Evolutionary conservation across 2,329 filamentous ascomycete species (phyloP), one percentile per base, ranked within the genome.

Genomic region (Lecanicillium sp.): DNA sequence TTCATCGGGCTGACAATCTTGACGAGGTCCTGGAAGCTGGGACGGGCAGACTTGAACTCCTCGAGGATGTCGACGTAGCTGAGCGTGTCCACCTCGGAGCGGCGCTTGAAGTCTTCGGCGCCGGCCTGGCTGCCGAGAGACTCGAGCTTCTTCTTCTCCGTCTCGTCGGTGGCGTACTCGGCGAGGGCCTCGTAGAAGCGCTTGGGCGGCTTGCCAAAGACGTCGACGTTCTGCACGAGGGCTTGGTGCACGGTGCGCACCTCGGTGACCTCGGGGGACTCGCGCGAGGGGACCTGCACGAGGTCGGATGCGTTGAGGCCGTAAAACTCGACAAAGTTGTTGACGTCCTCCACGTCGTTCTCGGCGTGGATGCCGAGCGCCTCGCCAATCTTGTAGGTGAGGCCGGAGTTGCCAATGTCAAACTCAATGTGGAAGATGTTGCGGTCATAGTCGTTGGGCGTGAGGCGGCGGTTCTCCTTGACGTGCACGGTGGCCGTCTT

Each of bases 371-470:
- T 89, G 48, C 92, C 92, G 14, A 98, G 81, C 33, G 92, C 92
- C 68, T 98, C 92, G 41, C 92, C 92, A 54, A 98, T 97, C 58
- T 94, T 87, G 67, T 98, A 98, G 30, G 79, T 95, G 47, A 98
- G 79, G 29, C 89, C 90, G 25, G 90, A 94, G 54, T 82, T 66
- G 44, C 90, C 90, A 17, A 98, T 78, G 57, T 97, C 92, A 55
- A 98, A 98, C 65, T 98, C 92, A 46, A 98, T 97, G 68, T 98
- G 92, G 82, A 98, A 98, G 64, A 98, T 97, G 73, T 98, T 96
- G 52, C 92, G 87, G 62, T 97, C 89, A 58, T 98, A 98, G 22
- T 81, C 84, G 17, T 65, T 54, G 3, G 92, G 92, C 0, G 92
- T 98, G 40, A 98, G 76, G 47, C 92, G 81, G 45, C 92, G 86